Base-by-base conservation (phyloP, 306 rosid species). In the Albizia julibrissin region DNA sequence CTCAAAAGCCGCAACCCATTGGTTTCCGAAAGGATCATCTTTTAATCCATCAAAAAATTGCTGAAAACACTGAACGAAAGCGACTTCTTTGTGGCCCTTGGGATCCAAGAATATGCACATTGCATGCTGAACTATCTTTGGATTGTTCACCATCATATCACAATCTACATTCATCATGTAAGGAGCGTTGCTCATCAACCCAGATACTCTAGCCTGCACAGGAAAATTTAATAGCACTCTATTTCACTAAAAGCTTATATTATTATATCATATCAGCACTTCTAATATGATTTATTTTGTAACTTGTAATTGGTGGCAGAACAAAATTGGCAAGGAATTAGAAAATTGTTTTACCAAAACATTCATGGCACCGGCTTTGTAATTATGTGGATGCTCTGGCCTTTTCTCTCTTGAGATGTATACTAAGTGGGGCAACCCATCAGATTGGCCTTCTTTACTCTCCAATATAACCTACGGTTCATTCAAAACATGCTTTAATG, bases 321-420 rank as follows among this genome's bases (percentile, higher is more conserved):
- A 29, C 4, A 29, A 64, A 64, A 26, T 8, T 56, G 64, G 1
- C 64, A 0, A n/a, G 29, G 29, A n/a, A 56, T n/a, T 56, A 52
- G 24, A 54, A 79, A 22, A 4, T 0, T 54, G 8, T 1, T 76
- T 66, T 83, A 94, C 98, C 83, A 94, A 34, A 46, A 88, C 93
- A 65, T 94, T 94, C 97, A 94, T 91, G 50, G 97, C 97, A 24
- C 98, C 95, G 0, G 97, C 98, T 80, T 94, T 94, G 74, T 87
- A 83, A 10, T 82, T 86, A 67, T 94, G 95, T 11, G 89, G 89
- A 68, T 86, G 90, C 10, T 82, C 13, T 13, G 81, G 86, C 31
- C 73, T 80, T 72, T 88, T 94, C 79, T 94, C 98, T 85, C 97
- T 84, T 0, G 93, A 87, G 39, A 89, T 19, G 68, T 94, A 94